Evolutionary conservation across 73 alveolate species (phyloP), one percentile per base, ranked within the genome.

Genomic region (Halteria grandinella): DNA sequence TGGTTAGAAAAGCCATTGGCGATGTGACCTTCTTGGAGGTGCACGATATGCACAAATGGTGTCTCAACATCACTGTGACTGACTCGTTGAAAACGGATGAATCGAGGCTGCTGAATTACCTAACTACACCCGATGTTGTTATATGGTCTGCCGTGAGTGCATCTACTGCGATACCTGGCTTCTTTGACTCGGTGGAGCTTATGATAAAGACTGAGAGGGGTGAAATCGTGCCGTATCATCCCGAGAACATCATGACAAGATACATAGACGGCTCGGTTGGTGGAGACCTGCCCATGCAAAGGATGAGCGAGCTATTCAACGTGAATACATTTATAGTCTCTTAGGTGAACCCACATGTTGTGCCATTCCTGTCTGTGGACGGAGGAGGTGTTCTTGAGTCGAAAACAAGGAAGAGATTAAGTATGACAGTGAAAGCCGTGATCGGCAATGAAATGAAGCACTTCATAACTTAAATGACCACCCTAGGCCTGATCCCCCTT

Each of bases 11-110:
- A 0, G 34, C 27, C 34, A 8, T 83, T 5, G 91, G 91, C 21
- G 86, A 89, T 33, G 18, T 58, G n/a, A 89, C 96, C 0, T 89
- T 89, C 78, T 57, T 83, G 59, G 96, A 89, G 50, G 91, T 86
- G 5, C 79, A 83, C 59, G 87, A 72, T 34, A 69, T 66, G 28
- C n/a, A 39, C 21, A 80, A 80, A 23, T 75, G 88, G 88, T 76
- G 45, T 20, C 55, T 89, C 53, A 89, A 89, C 76, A 84, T 89
- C 49, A 83, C 93, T 18, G 90, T 84, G 8, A 69, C 93, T 24
- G 86, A 64, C 25, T 18, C 34, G 15, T 37, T 40, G 21, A 72
- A 80, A 12, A 53, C 25, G 25, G 85, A 76, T 54, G 89, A 75
- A 24, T 28, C 70, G 45, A 69, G 86, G 39, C 91, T 89, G 7